Base-by-base conservation (phyloP, 768 basidiomycete species). In the Phylloporus sp. region DNA sequence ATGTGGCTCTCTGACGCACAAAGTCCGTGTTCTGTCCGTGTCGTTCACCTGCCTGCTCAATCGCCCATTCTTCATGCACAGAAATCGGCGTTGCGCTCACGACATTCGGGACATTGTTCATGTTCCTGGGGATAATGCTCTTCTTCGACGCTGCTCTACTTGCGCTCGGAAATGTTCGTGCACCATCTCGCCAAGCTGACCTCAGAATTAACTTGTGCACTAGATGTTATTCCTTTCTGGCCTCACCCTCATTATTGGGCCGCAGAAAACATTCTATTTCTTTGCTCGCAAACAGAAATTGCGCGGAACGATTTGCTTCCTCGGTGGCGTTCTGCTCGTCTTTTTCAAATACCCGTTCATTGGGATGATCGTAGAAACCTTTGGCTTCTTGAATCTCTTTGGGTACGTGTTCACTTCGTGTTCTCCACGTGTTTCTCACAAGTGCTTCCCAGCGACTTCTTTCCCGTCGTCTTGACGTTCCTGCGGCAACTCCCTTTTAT, bases 381-480 rank as follows among this genome's bases (percentile, higher is more conserved):
- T 98, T 67, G 97, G 97, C 18, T 99, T 99, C 75, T 72, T 98
- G 62, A 97, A 97, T 68, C 78, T 99, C 38, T 99, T 99, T 65
- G 95, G 95, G 95, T 98, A 66, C 38, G 39, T 26, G 22, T 20
- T 47, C 16, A 9, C 10, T 1, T 1, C 10, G 16, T 43, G 26
- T 43, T 18, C 36, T 9, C 29, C 6, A 28, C 41, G n/a, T 7
- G 23, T 46, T 27, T 41, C 51, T 60, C 27, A 55, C 42, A 27
- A n/a, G 4, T 47, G 22, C n/a, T 39, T 4, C 16, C 41, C 72
- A 98, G 95, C 40, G 95, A 97, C 72, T 99, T 99, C 78, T 98
- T 98, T 82, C 97, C 97, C 6, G 97, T 98, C 54, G 87, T 99
- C 49, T 76, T 99, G 45, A 94, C 92, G n/a, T 97, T 98, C 78